Conservation (phyloP, 805 yeast species). For the Kuraishia borneana region DNA sequence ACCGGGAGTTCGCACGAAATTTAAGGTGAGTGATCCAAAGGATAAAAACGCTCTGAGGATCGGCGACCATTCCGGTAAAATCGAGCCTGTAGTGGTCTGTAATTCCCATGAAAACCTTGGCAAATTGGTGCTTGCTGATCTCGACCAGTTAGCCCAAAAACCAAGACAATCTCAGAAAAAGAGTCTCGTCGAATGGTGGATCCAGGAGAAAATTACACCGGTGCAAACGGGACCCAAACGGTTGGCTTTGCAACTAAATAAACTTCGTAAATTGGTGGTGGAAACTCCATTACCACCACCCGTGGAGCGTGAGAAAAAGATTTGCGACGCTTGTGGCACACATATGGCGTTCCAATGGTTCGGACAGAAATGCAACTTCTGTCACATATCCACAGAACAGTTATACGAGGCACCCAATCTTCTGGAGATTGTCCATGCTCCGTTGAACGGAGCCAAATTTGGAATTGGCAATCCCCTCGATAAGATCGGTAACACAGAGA, state of each 20-base stretch:
- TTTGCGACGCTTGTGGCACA: not conserved
- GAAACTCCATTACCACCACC: not conserved
- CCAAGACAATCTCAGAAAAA: constrained; percentile 17
- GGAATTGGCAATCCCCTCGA: constrained; percentile 5
- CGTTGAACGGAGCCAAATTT: constrained; percentile 11
- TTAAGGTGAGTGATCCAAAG: constrained; percentile 23
- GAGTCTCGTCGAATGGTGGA: not conserved
- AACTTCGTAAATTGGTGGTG: no score
- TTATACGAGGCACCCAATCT: constrained; percentile 12
- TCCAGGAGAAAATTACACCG: not conserved
- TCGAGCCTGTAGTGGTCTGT: constrained; percentile 34
- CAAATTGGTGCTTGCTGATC: constrained; percentile 2
- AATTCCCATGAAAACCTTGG: constrained; percentile 18
- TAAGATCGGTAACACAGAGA: not conserved
- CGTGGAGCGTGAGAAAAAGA: not conserved
- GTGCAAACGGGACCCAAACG: not conserved
- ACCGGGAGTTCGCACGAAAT: constrained; percentile 39
- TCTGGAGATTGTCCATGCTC: constrained; percentile 3
- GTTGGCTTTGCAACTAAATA: not conserved
- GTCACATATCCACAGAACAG: constrained; percentile 1
- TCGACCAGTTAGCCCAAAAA: constrained; percentile 17
- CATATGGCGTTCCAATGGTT: not conserved
- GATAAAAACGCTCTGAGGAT: constrained; percentile 11
- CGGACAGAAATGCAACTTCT: not conserved
- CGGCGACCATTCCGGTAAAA: constrained; percentile 20